A percentile compares a stretch with the other conserved stretches of the same genome.
These are phyloP conservation scores for Medicago arabica DNA, from an alignment of 306 rosid species.

Conservation along the genomic window DNA sequence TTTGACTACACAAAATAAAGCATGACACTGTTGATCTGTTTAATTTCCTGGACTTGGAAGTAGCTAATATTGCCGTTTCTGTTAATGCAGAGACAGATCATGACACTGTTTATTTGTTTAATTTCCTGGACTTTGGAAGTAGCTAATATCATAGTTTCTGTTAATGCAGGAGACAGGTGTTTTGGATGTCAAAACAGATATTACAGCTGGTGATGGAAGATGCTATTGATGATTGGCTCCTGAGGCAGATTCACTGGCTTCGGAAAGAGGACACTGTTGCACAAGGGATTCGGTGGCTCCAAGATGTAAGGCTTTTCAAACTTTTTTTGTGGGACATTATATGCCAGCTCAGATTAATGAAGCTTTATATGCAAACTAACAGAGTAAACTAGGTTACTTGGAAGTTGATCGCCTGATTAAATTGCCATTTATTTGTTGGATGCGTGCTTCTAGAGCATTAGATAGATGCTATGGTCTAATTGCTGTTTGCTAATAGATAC, in stretches of 20 bases:
- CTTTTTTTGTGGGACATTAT: constrained; percentile 33
- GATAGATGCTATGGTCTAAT: no score
- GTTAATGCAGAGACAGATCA: constrained; percentile 76
- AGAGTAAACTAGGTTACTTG: constrained; percentile 10
- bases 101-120: constrained; percentile 33
- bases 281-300: constrained; percentile 88
- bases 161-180: constrained; percentile 87
- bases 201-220: constrained; percentile 93
- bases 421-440: background rate
- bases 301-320: constrained; percentile 75
- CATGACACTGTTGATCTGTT: constrained; percentile 34
- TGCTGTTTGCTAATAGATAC: no score
- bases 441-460: background rate
- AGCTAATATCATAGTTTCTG: constrained; percentile 35
- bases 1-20: constrained; percentile 15
- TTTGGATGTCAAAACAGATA: constrained; percentile 98
- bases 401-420: constrained; percentile 8
- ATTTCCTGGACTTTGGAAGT: constrained; percentile 17
- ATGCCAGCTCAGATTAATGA: constrained; percentile 36
- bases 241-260: constrained; percentile 85
- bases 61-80: constrained; percentile 34
- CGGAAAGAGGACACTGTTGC: constrained; percentile 80
- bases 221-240: constrained; percentile 95
- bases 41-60: constrained; percentile 20
- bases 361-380: constrained; percentile 36